These are phyloP conservation scores for Schizopora paradoxa DNA, from an alignment of 1,284 basidiomycete genomes.

Conservation along the genomic window DNA sequence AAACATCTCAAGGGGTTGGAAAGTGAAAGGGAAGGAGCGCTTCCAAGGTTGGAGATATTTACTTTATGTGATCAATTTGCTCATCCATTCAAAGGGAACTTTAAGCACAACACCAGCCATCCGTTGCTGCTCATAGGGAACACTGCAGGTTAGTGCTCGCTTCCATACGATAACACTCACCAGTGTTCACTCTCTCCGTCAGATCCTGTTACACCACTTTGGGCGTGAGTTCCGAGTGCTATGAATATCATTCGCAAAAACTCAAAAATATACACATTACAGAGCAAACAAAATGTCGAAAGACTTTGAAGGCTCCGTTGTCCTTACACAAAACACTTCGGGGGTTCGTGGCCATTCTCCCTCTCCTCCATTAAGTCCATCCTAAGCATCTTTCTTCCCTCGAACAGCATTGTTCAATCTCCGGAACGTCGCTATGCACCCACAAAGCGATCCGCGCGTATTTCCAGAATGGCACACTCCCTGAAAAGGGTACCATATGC, in stretches of 20 bases:
- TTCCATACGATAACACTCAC: no score
- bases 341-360: background rate
- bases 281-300: slow-evolving; percentile 19
- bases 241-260: background rate
- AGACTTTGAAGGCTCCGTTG: slow-evolving; percentile 16
- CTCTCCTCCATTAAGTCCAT: background rate
- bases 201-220: slow-evolving; percentile 21
- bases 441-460: background rate
- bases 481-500: background rate
- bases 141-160: slow-evolving; percentile 18
- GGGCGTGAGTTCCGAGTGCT: slow-evolving; percentile 9
- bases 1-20: slow-evolving; percentile 16
- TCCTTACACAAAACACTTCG: slow-evolving; percentile 16
- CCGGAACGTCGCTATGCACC: background rate
- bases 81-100: background rate
- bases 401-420: background rate
- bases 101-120: slow-evolving; percentile 17
- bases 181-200: background rate
- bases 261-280: background rate
- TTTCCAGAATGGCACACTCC: background rate
- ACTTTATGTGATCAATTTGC: background rate
- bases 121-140: slow-evolving; percentile 23
- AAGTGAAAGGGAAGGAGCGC: slow-evolving; percentile 13
- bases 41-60: slow-evolving; percentile 3
- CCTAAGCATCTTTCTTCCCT: background rate